Conservation (phyloP, 2,329 filamentous ascomycete species). For the Stagonosporopsis rhizophila region DNA sequence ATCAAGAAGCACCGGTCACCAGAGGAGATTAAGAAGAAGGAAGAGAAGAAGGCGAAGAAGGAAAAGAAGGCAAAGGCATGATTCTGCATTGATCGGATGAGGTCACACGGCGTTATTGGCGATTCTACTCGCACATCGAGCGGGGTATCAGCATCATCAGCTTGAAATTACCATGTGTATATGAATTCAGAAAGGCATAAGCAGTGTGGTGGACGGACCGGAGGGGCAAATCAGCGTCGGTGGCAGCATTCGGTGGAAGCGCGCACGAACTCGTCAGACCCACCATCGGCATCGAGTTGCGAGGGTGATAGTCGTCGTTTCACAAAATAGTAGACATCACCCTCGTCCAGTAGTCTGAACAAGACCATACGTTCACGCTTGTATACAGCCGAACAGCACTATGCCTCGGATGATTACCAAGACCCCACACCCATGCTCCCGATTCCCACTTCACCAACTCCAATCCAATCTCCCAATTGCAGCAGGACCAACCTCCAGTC, state of each 20-base stretch:
- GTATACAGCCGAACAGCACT: background rate
- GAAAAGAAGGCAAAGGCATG: constrained; percentile 38
- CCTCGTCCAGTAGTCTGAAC: background rate
- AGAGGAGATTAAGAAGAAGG: constrained; percentile 46
- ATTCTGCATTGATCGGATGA: constrained; percentile 3
- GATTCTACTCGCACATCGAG: background rate
- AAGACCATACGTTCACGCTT: background rate
- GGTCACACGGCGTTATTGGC: background rate
- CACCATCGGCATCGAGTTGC: background rate
- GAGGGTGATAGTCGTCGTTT: background rate
- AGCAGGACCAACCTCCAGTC: background rate
- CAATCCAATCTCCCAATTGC: background rate
- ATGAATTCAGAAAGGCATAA: background rate
- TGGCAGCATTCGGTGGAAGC: background rate
- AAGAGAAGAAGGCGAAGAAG: constrained; percentile 50
- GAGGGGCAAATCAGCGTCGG: background rate
- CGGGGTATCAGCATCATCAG: background rate
- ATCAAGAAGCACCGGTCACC: constrained; percentile 48
- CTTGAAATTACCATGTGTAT: background rate
- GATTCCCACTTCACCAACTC: background rate
- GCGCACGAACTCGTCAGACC: background rate
- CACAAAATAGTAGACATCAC: background rate
- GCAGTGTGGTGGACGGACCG: background rate
- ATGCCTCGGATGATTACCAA: constrained; percentile 12
- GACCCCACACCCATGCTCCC: constrained; percentile 4